These are phyloP conservation scores for Vaccinium vitisidaea DNA, from an alignment of 148 eudicot species.

Conservation along the genomic window DNA sequence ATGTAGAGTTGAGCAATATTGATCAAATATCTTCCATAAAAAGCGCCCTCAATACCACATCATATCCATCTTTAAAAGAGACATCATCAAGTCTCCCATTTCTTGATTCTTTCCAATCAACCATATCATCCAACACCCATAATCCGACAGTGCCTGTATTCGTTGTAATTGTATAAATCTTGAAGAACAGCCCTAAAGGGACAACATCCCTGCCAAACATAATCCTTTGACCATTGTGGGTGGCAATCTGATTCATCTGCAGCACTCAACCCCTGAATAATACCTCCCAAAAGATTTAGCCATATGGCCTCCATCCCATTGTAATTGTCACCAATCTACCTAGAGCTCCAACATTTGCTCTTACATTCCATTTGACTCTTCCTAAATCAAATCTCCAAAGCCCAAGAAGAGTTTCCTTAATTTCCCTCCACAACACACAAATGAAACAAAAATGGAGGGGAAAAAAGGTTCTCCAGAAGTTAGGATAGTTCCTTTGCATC, in stretches of 20 bases:
- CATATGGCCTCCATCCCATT: neutral
- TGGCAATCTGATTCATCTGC: neutral
- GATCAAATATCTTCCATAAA: neutral
- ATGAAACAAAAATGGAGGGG: neutral
- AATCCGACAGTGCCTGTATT: neutral
- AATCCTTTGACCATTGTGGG: neutral
- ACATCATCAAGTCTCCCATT: neutral
- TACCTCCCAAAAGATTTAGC: neutral
- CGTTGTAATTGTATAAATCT: neutral
- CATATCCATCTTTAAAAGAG: neutral
- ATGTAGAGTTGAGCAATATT: neutral
- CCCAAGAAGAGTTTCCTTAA: neutral
- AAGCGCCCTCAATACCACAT: neutral
- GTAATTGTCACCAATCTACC: neutral
- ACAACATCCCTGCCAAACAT: neutral
- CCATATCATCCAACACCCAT: neutral
- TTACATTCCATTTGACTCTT: neutral
- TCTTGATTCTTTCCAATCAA: neutral
- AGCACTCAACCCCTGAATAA: neutral
- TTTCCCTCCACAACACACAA: neutral
- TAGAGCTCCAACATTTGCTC: neutral
- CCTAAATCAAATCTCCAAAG: neutral
- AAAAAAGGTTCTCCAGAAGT: neutral
- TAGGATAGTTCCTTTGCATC: neutral
- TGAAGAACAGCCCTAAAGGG: neutral